Base-by-base conservation (phyloP, 202 grass and related monocot species). In the Setaria viridis region DNA sequence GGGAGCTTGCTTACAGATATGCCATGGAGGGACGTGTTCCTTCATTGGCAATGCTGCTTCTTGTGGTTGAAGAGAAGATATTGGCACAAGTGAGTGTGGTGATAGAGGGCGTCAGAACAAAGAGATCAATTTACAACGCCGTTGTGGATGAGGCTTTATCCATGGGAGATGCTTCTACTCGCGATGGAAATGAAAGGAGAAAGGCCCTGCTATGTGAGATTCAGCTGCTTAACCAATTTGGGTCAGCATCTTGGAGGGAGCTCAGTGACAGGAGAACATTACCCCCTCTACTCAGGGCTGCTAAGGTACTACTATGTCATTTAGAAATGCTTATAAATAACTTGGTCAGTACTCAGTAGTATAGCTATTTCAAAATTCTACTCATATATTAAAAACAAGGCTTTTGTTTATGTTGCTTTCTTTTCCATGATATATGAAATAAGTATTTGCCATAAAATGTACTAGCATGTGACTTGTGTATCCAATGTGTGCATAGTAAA, bases 101-200 rank as follows among this genome's bases (percentile, higher is more conserved):
- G 53, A 83, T 90, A 79, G 91, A 90, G 21, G 91, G 91, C 7
- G 7, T 78, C 14, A 88, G 79, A 86, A 86, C 82, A 49, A 88
- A 88, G 82, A 88, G 60, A 39, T 85, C 91, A 35, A 82, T 90
- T 32, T 93, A 90, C 60, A 77, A 83, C 37, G 85, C 68, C 35
- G 5, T 90, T 13, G 82, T 93, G 60, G 91, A 88, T 42, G 85
- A 93, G 78, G 91, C 86, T 72, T 70, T 93, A n/a, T 87, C 88
- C 4, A 73, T 88, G 20, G 85, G 88, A 56, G 82, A 90, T 72
- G 46, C 53, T 43, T 64, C 76, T 15, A 51, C 43, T 62, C 72
- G 58, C n/a, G 84, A 89, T 5, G 33, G 68, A 13, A 74, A 75
- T 70, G 88, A 90, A 39, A 87, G 73, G 82, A 90, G 88, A 56